A percentile compares a stretch with the other conserved stretches of the same genome.
phyloP scores from a whole-genome alignment of 768 basidiomycete genomes.

The Kwoniella dejecticola region DNA sequence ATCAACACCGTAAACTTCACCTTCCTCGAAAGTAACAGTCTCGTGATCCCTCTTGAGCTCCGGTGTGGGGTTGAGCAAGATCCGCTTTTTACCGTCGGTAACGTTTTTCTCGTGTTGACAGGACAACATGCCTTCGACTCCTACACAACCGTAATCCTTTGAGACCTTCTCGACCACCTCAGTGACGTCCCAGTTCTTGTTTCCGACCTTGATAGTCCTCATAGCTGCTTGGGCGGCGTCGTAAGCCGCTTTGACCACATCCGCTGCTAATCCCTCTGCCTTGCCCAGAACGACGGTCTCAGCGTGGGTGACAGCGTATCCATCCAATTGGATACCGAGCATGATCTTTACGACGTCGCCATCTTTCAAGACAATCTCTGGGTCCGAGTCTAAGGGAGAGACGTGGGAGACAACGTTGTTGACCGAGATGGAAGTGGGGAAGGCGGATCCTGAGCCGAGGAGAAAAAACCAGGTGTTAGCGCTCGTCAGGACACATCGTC shows the following conservation, averaged over 20 bases:
- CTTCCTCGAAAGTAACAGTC: constrained; percentile 80
- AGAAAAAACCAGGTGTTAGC: not conserved
- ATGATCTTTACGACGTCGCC: constrained; percentile 95
- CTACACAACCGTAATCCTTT: constrained; percentile 71
- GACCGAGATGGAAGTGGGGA: constrained; percentile 90
- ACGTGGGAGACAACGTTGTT: constrained; percentile 96
- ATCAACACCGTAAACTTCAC: constrained; percentile 94
- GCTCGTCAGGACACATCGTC: too few relatives aligned
- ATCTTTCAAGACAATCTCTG: constrained; percentile 58
- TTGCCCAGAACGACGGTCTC: constrained; percentile 90
- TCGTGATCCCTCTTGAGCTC: constrained; percentile 84
- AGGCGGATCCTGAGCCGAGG: constrained; percentile 63
- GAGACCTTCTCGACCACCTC: constrained; percentile 76
- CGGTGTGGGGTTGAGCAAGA: constrained; percentile 86
- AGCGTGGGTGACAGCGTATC: constrained; percentile 88
- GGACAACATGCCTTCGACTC: constrained; percentile 96
- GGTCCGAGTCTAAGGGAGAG: constrained; percentile 84
- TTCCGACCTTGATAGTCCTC: constrained; percentile 85
- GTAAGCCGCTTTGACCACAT: constrained; percentile 92
- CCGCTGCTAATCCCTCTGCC: constrained; percentile 78
- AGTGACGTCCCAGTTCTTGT: constrained; percentile 93
- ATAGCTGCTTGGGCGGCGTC: constrained; percentile 87
- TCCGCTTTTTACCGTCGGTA: constrained; percentile 93
- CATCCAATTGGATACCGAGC: constrained; percentile 96
- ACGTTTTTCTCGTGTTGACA: constrained; percentile 93